These are phyloP conservation scores for Bullera alba DNA, from an alignment of 768 basidiomycete species.

Conservation along the genomic window DNA sequence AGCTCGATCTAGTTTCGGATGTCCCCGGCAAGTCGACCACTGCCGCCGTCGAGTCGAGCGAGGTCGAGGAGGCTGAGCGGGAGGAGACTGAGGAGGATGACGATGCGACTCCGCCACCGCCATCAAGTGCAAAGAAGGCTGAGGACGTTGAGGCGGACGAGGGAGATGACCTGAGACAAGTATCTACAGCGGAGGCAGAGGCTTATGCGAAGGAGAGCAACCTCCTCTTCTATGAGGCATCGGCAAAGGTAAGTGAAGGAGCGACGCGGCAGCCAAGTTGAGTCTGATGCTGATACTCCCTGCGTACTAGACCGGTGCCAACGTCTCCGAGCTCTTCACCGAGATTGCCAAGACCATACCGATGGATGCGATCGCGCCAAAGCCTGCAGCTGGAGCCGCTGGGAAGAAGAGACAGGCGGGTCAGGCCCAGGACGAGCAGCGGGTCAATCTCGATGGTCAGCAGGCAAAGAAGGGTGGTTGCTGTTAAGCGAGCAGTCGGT, in stretches of 20 bases:
- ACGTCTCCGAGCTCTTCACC: constrained; percentile 92
- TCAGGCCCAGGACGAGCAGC: constrained; percentile 15
- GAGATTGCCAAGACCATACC: constrained; percentile 88
- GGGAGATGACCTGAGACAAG: constrained; percentile 57
- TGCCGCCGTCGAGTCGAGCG: constrained; percentile 54
- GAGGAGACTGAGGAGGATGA: constrained; percentile 19
- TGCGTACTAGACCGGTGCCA: constrained; percentile 48
- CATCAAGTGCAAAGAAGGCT: no score
- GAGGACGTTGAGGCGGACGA: constrained; percentile 5
- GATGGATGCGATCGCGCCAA: constrained; percentile 87
- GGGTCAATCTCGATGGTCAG: constrained; percentile 43
- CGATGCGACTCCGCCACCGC: constrained; percentile 4
- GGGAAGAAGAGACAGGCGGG: constrained; percentile 13
- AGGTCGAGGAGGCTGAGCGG: constrained; percentile 51
- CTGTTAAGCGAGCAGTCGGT: constrained; percentile 22
- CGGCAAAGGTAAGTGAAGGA: constrained; percentile 64
- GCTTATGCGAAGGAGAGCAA: constrained; percentile 95
- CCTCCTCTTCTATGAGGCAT: constrained; percentile 92
- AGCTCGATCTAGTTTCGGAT: constrained; percentile 45
- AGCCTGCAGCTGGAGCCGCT: constrained; percentile 58
- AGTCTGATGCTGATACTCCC: background rate
- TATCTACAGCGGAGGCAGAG: constrained; percentile 87
- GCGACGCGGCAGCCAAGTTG: no score
- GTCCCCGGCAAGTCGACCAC: constrained; percentile 54
- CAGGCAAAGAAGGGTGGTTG: constrained; percentile 44